These are phyloP conservation scores for Graphiopsis chlorocephala DNA, from an alignment of 2,329 filamentous ascomycete species.

Conservation along the genomic window DNA sequence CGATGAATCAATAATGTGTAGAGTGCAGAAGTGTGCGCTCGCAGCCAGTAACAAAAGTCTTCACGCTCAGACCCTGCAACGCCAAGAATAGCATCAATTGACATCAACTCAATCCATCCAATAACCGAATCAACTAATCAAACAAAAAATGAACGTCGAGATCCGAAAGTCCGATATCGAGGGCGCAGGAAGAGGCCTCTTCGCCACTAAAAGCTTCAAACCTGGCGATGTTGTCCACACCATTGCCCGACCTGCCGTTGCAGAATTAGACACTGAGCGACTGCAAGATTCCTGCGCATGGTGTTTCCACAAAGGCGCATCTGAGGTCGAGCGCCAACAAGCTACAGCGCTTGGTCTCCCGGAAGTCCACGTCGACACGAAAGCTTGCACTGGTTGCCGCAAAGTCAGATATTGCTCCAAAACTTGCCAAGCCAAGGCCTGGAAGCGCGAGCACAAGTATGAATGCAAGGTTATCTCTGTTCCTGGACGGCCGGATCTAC, in stretches of 20 bases:
- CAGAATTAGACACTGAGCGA: constrained; percentile 53
- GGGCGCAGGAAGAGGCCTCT: constrained; percentile 52
- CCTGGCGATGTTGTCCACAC: constrained; percentile 50
- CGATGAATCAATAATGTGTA: background rate
- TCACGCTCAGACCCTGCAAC: background rate
- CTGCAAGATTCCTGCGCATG: constrained; percentile 56
- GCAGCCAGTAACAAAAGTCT: background rate
- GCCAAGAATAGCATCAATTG: background rate
- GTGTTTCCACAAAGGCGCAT: constrained; percentile 45
- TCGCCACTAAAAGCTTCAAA: constrained; percentile 49
- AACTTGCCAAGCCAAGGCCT: constrained; percentile 59
- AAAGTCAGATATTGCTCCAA: constrained; percentile 59
- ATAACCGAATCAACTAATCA: background rate
- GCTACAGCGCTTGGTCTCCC: constrained; percentile 34
- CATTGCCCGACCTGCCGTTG: constrained; percentile 52
- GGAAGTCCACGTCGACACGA: constrained; percentile 37
- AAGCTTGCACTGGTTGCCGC: constrained; percentile 57
- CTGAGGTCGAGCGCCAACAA: constrained; percentile 34
- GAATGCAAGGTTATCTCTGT: constrained; percentile 56
- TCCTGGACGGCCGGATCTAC: constrained; percentile 44
- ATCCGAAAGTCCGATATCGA: constrained; percentile 25
- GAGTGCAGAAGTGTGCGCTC: background rate
- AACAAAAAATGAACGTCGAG: constrained; percentile 23
- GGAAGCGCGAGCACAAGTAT: constrained; percentile 58
- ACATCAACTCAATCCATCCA: background rate